Percentiles rank a stretch among this genome's conserved stretches.
These are phyloP conservation scores for Ophiostoma sp. DNA, from an alignment of 2,329 filamentous ascomycete genomes.

Conservation along the genomic window DNA sequence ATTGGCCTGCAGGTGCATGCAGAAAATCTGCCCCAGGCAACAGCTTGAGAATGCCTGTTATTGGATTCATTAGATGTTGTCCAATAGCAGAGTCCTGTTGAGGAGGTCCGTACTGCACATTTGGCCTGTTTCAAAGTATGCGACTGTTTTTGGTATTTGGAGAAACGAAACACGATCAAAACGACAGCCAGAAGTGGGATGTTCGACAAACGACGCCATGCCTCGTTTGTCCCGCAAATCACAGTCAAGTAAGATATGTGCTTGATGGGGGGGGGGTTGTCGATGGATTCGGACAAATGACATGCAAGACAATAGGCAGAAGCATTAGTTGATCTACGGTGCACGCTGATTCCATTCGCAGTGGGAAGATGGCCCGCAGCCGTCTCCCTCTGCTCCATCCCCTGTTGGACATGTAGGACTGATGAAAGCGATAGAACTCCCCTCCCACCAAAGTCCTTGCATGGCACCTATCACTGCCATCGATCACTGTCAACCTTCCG, in stretches of 20 bases:
- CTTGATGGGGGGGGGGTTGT: background rate
- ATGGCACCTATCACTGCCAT: too few species aligned
- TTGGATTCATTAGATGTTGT: background rate
- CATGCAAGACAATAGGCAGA: background rate
- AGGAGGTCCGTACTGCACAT: background rate
- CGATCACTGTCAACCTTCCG: too few species aligned
- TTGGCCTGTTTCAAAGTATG: background rate
- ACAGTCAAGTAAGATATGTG: background rate
- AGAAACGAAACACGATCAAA: background rate
- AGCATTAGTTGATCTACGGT: background rate
- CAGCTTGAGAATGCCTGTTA: background rate
- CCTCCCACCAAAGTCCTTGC: too few species aligned
- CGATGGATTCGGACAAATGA: background rate
- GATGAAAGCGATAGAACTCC: too few species aligned
- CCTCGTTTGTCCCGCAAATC: background rate
- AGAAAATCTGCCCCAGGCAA: background rate
- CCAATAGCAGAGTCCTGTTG: background rate
- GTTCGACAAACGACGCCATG: background rate
- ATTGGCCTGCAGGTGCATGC: background rate
- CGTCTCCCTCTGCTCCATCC: too few species aligned
- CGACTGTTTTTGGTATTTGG: background rate
- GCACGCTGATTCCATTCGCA: too few species aligned
- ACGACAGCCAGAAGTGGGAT: too few species aligned
- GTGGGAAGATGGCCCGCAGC: too few species aligned
- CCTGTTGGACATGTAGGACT: too few species aligned